Percentiles rank a stretch among this genome's conserved stretches.
Evolutionary conservation across 805 yeast genomes (phyloP).

Genomic region (Lachancea sp.): DNA sequence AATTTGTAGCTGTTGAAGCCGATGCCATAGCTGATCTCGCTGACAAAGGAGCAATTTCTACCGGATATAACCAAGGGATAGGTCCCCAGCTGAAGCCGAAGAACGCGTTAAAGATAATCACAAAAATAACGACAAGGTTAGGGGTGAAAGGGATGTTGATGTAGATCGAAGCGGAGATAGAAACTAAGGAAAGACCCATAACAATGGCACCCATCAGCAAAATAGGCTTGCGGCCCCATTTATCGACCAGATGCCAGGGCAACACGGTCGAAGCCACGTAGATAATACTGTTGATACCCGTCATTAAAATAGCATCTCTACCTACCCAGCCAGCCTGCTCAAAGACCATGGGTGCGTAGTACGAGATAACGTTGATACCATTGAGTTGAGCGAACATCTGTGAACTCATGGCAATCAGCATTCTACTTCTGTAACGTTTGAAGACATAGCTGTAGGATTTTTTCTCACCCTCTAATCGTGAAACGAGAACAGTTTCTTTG

Average conservation of each 20-base stretch:
- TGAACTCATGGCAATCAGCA: slow-evolving; percentile 82
- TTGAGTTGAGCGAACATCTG: slow-evolving; percentile 90
- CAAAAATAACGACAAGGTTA: slow-evolving; percentile 64
- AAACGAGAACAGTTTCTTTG: slow-evolving; percentile 70
- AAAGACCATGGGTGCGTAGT: slow-evolving; percentile 89
- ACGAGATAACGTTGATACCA: slow-evolving; percentile 88
- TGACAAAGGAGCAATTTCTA: slow-evolving; percentile 77
- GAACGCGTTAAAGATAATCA: slow-evolving; percentile 71
- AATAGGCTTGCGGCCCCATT: slow-evolving; percentile 89
- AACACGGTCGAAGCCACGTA: slow-evolving; percentile 67
- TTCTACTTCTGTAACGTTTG: slow-evolving; percentile 64
- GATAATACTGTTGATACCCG: slow-evolving; percentile 67
- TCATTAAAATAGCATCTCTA: slow-evolving; percentile 80
- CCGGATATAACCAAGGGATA: slow-evolving; percentile 82
- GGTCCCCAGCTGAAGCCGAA: slow-evolving; percentile 95
- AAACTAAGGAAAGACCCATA: slow-evolving; percentile 66
- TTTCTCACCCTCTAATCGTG: slow-evolving; percentile 73
- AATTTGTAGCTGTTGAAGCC: slow-evolving; percentile 82
- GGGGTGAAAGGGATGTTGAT: slow-evolving; percentile 52
- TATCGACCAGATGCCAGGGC: slow-evolving; percentile 86
- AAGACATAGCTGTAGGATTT: slow-evolving; percentile 69
- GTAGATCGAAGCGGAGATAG: slow-evolving; percentile 57
- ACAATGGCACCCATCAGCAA: slow-evolving; percentile 68
- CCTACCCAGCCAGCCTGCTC: slow-evolving; percentile 96
- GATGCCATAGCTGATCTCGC: slow-evolving; percentile 90